These are phyloP conservation scores for Onygenales sp. DNA, from an alignment of 2,329 filamentous ascomycete species.

Conservation along the genomic window DNA sequence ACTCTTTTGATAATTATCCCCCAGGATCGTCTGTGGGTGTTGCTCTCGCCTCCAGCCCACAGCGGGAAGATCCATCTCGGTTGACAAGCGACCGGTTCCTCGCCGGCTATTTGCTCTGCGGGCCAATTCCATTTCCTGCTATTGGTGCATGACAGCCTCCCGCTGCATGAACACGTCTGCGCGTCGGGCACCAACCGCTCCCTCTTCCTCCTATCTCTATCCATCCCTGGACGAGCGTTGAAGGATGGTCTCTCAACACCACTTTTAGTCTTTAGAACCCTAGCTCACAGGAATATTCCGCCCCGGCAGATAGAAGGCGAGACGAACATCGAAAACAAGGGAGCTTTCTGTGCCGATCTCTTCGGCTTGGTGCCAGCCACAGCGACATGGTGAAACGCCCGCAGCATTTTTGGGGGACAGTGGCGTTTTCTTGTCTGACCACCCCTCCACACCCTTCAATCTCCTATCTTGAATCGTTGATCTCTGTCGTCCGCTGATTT, in stretches of 20 bases:
- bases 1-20: too few relatives aligned
- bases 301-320: background rate
- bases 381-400: background rate
- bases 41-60: too few relatives aligned
- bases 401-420: background rate
- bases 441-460: background rate
- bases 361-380: background rate
- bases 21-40: too few relatives aligned
- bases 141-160: background rate
- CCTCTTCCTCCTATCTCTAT: too few relatives aligned
- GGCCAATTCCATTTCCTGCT: background rate
- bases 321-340: background rate
- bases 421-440: background rate
- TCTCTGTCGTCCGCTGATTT: background rate
- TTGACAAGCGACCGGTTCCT: background rate
- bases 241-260: too few relatives aligned
- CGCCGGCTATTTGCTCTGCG: background rate
- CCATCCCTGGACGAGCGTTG: too few relatives aligned
- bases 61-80: too few relatives aligned
- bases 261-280: too few relatives aligned
- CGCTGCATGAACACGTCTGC: background rate
- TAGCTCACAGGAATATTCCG: background rate
- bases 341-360: background rate
- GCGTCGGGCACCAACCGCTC: background rate
- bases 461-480: background rate